Conservation (phyloP, 345 rosid genomes). For the Alliaria petiolata region DNA sequence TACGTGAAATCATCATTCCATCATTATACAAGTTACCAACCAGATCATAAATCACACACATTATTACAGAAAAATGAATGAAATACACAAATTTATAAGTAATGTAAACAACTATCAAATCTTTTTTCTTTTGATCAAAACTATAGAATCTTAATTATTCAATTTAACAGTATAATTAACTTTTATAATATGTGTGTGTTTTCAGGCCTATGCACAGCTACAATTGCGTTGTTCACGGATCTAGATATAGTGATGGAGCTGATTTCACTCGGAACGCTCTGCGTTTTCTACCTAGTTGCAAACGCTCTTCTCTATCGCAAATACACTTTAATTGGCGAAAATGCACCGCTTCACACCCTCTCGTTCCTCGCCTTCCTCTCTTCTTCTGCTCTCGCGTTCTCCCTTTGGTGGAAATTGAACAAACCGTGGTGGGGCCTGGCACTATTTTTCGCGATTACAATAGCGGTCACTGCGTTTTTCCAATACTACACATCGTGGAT, state of each 20-base stretch:
- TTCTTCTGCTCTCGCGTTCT: conserved; percentile 50
- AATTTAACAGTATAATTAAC: neutral
- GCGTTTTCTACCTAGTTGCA: conserved; percentile 86
- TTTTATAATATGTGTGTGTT: neutral
- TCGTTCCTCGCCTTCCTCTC: conserved; percentile 70
- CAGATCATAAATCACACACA: no score
- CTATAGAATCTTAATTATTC: neutral
- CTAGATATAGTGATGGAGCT: conserved; percentile 60
- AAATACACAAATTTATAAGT: neutral
- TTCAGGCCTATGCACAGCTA: conserved; percentile 90
- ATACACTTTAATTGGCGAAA: conserved; percentile 45
- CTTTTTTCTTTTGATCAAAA: no score
- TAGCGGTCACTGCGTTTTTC: conserved; percentile 44
- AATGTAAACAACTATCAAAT: neutral
- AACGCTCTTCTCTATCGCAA: conserved; percentile 80
- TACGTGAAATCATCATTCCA: no score
- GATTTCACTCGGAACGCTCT: conserved; percentile 73
- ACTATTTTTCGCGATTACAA: conserved; percentile 38
- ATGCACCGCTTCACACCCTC: conserved; percentile 49
- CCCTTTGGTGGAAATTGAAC: conserved; percentile 61
- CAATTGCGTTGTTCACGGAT: conserved; percentile 83
- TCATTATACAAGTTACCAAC: no score
- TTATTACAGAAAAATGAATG: no score
- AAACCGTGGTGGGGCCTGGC: conserved; percentile 54
- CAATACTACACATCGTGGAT: conserved; percentile 37